These are phyloP conservation scores for Coemansia sp. DNA, from an alignment of 192 early-diverging fungal species.

Conservation along the genomic window DNA sequence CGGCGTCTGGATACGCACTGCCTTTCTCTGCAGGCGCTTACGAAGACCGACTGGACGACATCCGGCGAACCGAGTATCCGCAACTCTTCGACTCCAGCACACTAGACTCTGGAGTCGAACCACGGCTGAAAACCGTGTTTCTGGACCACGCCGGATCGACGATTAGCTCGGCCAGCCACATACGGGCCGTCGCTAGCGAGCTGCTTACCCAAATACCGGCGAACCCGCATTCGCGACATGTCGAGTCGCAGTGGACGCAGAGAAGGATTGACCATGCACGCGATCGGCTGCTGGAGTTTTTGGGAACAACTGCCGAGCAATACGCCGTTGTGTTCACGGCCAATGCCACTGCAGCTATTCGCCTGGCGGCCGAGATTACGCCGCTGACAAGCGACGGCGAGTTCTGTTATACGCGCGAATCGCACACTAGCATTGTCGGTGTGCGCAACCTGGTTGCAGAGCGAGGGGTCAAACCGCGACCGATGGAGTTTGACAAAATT, in stretches of 20 bases:
- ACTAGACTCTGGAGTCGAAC: not conserved
- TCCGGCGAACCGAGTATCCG: conserved; percentile 56
- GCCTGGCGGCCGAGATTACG: conserved; percentile 68
- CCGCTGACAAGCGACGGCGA: conserved; percentile 46
- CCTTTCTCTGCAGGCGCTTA: conserved; percentile 24
- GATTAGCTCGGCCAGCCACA: conserved; percentile 44
- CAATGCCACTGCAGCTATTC: conserved; percentile 73
- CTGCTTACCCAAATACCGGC: conserved; percentile 54
- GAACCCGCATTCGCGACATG: conserved; percentile 65
- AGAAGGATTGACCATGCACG: conserved; percentile 53
- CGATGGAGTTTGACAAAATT: conserved; percentile 28
- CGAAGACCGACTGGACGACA: conserved; percentile 41
- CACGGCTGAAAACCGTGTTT: conserved; percentile 52
- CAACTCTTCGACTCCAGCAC: conserved; percentile 38
- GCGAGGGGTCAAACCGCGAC: conserved; percentile 13
- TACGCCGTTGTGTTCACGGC: conserved; percentile 74
- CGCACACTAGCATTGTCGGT: conserved; percentile 76
- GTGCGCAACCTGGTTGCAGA: conserved; percentile 56
- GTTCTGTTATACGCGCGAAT: conserved; percentile 61
- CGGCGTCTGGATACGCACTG: not conserved
- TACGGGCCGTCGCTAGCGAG: conserved; percentile 42
- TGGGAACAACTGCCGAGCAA: conserved; percentile 54
- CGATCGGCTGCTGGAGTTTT: conserved; percentile 54
- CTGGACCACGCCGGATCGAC: conserved; percentile 67
- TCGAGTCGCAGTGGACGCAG: conserved; percentile 53